Base-by-base conservation (phyloP, 768 basidiomycete genomes). In the Hortiboletus flavorubellus region DNA sequence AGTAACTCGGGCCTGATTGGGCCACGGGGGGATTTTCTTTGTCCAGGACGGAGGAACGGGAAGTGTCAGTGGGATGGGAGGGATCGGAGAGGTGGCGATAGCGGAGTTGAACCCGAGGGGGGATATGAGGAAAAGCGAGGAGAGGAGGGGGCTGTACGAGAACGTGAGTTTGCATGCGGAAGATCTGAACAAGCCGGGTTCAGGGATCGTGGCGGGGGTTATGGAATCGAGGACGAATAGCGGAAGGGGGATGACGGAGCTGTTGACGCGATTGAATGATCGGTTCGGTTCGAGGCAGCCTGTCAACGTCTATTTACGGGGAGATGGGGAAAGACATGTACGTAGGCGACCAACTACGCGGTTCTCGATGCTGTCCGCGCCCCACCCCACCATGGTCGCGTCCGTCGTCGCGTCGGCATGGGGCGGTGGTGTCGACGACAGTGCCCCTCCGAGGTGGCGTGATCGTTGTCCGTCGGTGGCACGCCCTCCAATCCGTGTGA, bases 1-100 rank as follows among this genome's bases (percentile, higher is more conserved):
- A 60, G 58, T 67, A 71, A 53, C 58, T 73, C 37, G 64, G 62
- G 53, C 68, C 73, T 42, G 76, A 74, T 31, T 68, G 70, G 47
- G 73, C 70, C 23, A 67, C 64, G 49, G 66, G 46, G 15, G 54
- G 44, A 4, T 45, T 60, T 49, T 73, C 66, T 60, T 75, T 72
- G 66, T 77, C 77, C 66, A 74, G 61, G 50, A 68, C 69, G 58
- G 63, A 65, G 16, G 68, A 59, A 26, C 26, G 26, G 26, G 26
- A 4, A 4, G 26, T 26, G 30, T 65, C 52, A 8, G 67, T 58
- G 35, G 69, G 59, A 26, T 54, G 60, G 35, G 64, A 53, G n/a
- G 68, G 57, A 52, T 68, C 60, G 55, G 64, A 26, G 59, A 69
- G 64, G 61, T 59, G 62, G 51, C 56, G 35, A 38, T 48, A 47